Evolutionary conservation across 257 asterid genomes (phyloP), one percentile per base, ranked within the genome.

Genomic region (Solanum clarkiae): DNA sequence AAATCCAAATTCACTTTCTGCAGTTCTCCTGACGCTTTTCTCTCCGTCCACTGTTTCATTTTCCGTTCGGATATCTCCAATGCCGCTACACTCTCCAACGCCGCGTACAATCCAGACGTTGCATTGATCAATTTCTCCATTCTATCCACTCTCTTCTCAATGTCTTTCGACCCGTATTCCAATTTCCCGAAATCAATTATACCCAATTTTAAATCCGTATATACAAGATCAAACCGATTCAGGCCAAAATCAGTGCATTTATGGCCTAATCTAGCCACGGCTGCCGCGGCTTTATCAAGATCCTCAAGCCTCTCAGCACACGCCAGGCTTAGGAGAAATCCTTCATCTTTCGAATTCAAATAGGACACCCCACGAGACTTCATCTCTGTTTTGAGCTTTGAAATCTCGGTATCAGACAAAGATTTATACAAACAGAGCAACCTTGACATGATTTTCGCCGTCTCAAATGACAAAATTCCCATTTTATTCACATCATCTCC

Each of bases 261-360:
- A 84, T 90, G 91, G 45, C 97, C 95, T 11, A 94, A 66, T 9
- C 97, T 88, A 20, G 97, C 84, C 26, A 94, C 98, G 3, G 87
- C 89, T 0, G 83, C 74, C 0, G 97, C 95, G 0, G 90, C 91
- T 26, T 92, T 92, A 72, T 94, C 97, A 47, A 95, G 98, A 84
- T 94, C 98, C 15, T 93, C 98, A 15, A 94, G 90, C 88, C 90
- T 85, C 86, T 95, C 99, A 0, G 94, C 92, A 82, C 93, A 91
- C 3, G 96, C 97, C 8, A 95, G 92, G 92, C 95, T 85, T 42
- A 92, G 47, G 1, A 94, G 88, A 70, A 86, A 91, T 0, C 84
- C 86, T 74, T 93, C 97, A 5, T 94, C 93, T 40, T 40, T 84
- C 12, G 99, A 95, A 83, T 92, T 95, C 85, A 95, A 82, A 71